A percentile compares a stretch with the other conserved stretches of the same genome.
Evolutionary conservation across 2,329 filamentous ascomycete species (phyloP).

Genomic region (Fusarium sp.): DNA sequence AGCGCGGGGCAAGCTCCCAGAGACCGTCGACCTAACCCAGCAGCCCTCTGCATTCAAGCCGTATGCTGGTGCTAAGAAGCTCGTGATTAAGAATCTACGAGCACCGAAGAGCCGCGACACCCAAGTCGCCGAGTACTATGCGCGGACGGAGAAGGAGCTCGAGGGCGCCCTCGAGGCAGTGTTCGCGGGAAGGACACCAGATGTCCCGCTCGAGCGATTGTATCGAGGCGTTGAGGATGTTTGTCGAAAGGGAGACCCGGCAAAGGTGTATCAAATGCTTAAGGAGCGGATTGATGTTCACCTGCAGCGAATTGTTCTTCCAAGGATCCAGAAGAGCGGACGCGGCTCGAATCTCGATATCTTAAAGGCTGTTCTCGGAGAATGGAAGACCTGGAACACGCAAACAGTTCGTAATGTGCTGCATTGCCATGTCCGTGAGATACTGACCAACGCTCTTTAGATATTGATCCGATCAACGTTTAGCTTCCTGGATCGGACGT

Average conservation of each 20-base stretch:
- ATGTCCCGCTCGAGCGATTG: conserved; percentile 84
- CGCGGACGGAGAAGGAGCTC: conserved; percentile 77
- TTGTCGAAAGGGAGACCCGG: conserved; percentile 79
- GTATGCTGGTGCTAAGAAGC: conserved; percentile 79
- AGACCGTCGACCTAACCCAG: conserved; percentile 49
- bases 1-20: conserved; percentile 53
- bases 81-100: conserved; percentile 93
- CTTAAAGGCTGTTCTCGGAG: conserved; percentile 62
- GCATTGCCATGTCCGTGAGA: neutral
- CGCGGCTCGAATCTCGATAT: conserved; percentile 68
- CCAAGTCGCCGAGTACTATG: conserved; percentile 80
- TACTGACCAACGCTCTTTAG: conserved; percentile 52
- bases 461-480: conserved; percentile 86
- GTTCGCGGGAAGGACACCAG: conserved; percentile 70
- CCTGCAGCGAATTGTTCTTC: conserved; percentile 68
- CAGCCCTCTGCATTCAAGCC: conserved; percentile 68
- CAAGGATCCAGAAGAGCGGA: conserved; percentile 60
- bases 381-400: conserved; percentile 81
- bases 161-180: conserved; percentile 77
- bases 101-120: conserved; percentile 63
- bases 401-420: conserved; percentile 68
- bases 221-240: conserved; percentile 93
- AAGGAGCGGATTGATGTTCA: conserved; percentile 72
- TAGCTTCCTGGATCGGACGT: conserved; percentile 92
- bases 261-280: conserved; percentile 72